Base-by-base conservation (phyloP, 2,329 filamentous ascomycete species). In the Aureobasidium zeae region DNA sequence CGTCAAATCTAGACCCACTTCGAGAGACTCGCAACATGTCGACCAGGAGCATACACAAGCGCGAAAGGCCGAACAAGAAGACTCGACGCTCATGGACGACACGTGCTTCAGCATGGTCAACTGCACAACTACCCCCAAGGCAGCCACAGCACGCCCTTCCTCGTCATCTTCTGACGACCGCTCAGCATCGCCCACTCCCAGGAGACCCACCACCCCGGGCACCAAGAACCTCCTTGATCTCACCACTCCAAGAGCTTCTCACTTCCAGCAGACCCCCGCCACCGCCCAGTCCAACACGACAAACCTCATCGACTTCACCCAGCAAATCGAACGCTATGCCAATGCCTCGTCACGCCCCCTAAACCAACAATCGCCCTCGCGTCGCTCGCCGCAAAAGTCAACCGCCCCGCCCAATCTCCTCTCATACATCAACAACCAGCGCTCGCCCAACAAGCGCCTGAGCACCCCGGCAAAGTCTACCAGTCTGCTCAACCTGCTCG, bases 251-350 rank as follows among this genome's bases (percentile, higher is more conserved):
- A 46, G 47, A 31, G n/a, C n/a, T n/a, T n/a, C n/a, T n/a, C n/a
- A n/a, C n/a, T n/a, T n/a, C n/a, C n/a, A n/a, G n/a, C n/a, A n/a
- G n/a, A n/a, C n/a, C n/a, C n/a, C n/a, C n/a, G n/a, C n/a, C n/a
- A 62, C 62, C 60, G 55, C 60, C 9, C 62, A 67, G 7, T 65
- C 66, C 19, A 83, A 82, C 3, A 82, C 83, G 12, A 93, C 84
- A 55, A 71, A 94, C 24, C 72, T 94, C 32, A 72, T 86, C 52
- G 91, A 96, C 58, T 93, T 95, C 54, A 93, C 86, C 0, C 85
- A 91, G 47, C 84, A 87, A 53, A 72, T 81, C 47, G 75, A 77
- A 52, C 68, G 70, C 9, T 71, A 75, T 45, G 67, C 65, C 46
- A 51, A 61, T 37, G 59, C 67, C 11, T 56, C 60, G 37, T 53